Evolutionary conservation across 1,284 basidiomycete genomes (phyloP), one percentile per base, ranked within the genome.

Genomic region (Bjerkandera adusta): DNA sequence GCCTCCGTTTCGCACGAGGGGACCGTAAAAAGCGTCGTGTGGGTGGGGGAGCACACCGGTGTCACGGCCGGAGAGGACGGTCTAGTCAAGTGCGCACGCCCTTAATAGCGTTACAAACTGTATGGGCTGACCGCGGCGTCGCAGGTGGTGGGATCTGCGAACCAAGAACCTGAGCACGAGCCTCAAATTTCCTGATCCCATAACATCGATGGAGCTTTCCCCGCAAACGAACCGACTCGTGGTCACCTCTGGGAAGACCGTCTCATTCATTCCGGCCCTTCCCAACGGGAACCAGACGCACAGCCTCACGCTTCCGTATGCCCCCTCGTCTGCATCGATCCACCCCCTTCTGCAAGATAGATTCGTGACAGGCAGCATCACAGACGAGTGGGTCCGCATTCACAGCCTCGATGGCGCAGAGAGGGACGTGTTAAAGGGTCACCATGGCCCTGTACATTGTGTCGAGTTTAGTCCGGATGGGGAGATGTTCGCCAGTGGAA

Each of bases 401-500:
- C 95, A 97, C 63, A 89, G 90, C 34, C 84, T 93, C 59, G 81
- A 87, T n/a, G 96, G 92, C 1, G 80, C 85, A 62, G 93, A 97
- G 70, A 71, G 81, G 52, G 96, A 98, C 51, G 81, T 97, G 46
- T 79, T 96, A 57, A 98, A 98, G 68, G 96, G 96, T 5, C 97
- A 99, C 64, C 96, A 99, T 64, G 96, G 96, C 12, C 95, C 96
- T 11, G 96, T 97, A 10, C 92, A 97, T 59, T 92, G 89, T 50
- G 89, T 97, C 33, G 86, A 89, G 56, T 99, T 89, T 69, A 91
- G 88, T 62, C 97, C 96, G 0, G 96, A 99, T 65, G 97, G 96
- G n/a, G 95, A 99, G 73, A 81, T 97, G 71, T 98, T 92, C 63
- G 96, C 96, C 18, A 94, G 90, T 60, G 97, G 96, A 42, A 93